A percentile compares a stretch with the other conserved stretches of the same genome.
These are phyloP conservation scores for Agrostemma githago DNA, from an alignment of 148 eudicot species.

Conservation along the genomic window DNA sequence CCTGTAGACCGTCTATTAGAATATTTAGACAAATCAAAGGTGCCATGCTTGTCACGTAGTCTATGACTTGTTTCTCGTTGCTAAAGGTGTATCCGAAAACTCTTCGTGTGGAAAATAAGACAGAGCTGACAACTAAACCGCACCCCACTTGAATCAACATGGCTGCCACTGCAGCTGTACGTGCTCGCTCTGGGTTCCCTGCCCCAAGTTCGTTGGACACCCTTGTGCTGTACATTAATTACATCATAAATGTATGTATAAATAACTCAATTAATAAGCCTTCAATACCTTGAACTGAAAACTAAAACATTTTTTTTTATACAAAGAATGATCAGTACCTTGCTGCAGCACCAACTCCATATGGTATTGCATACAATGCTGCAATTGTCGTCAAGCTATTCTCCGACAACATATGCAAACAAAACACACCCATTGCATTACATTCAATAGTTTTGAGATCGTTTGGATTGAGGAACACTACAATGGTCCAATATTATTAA, in stretches of 20 bases:
- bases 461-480: neutral
- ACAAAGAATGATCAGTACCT: slow-evolving; percentile 37
- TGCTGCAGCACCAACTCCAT: slow-evolving; percentile 66
- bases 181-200: slow-evolving; percentile 56
- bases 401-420: slow-evolving; percentile 5
- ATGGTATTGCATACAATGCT: slow-evolving; percentile 70
- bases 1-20: slow-evolving; percentile 57
- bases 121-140: slow-evolving; percentile 34
- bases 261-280: neutral
- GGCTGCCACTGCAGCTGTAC: slow-evolving; percentile 43
- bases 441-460: neutral
- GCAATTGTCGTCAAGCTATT: slow-evolving; percentile 55
- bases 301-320: neutral
- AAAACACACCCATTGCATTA: neutral
- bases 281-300: neutral
- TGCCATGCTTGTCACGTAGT: slow-evolving; percentile 64
- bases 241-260: neutral
- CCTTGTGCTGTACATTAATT: slow-evolving; percentile 48
- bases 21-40: slow-evolving; percentile 58
- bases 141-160: slow-evolving; percentile 41
- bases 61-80: slow-evolving; percentile 68
- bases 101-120: slow-evolving; percentile 42
- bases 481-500: neutral
- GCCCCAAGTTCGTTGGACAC: slow-evolving; percentile 89
- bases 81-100: slow-evolving; percentile 71